Base-by-base conservation (phyloP, 2,329 filamentous ascomycete genomes). In the Cytospora piceicola region DNA sequence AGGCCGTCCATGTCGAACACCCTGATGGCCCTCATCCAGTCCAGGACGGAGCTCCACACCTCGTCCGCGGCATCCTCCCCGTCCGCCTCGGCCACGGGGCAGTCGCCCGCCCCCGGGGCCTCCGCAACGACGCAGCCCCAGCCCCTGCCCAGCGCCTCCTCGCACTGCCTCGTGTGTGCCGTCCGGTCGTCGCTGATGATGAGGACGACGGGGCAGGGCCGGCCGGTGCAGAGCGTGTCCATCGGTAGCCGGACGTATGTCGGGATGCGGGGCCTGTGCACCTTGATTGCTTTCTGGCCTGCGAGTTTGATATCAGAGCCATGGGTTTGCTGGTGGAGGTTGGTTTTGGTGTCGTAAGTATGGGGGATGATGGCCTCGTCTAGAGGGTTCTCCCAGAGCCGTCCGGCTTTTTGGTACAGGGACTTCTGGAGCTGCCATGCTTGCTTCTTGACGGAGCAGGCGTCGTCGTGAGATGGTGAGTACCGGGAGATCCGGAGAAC, bases 401-500 rank as follows among this genome's bases (percentile, higher is more conserved):
- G 75, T 1, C 77, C 83, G 0, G 84, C 89, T 72, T 86, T 86
- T 54, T 86, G 73, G 69, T 90, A 90, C 0, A 83, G 82, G 32
- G 82, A 75, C 74, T 92, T 92, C 70, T 91, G 89, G 63, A 82
- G 77, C 69, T 83, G 78, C 85, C 89, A 92, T 2, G 89, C 89
- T 36, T 81, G 74, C 70, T 85, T 83, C 76, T 93, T 88, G 58
- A 76, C 73, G 2, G 75, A 73, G 7, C 61, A 64, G 52, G 78
- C 76, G 69, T 70, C 79, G 7, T 61, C 29, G 3, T 36, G 11
- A 4, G 64, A 0, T 6, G 17, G 34, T 3, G 90, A 90, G 72
- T 93, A 93, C 22, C 90, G 83, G 0, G 88, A 83, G 69, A 93
- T 92, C 58, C 91, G 84, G 75, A 91, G 88, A 17, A 93, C 82